Percentiles rank a stretch among this genome's conserved stretches.
Conservation (phyloP, 2,329 filamentous ascomycete genomes). For the Nemania sp. region DNA sequence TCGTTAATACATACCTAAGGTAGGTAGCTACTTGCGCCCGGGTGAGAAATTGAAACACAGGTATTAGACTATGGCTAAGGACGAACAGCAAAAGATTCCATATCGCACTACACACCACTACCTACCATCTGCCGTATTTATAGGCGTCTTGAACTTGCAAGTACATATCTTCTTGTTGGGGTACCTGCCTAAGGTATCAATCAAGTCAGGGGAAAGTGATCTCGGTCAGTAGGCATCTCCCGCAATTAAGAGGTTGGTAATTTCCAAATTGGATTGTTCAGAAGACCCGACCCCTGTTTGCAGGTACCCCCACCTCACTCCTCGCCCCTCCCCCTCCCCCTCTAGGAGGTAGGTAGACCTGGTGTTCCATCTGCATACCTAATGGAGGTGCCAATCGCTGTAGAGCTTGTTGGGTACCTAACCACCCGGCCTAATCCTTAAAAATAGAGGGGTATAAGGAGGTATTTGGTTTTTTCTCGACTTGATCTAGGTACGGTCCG, state of each 20-base stretch:
- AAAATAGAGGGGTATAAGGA: conserved; percentile 29
- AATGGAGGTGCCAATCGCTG: background rate
- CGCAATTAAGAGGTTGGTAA: background rate
- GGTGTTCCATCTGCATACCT: background rate
- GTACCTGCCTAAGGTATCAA: background rate
- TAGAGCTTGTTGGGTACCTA: conserved; percentile 3
- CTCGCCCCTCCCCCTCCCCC: conserved; percentile 1
- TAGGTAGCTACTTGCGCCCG: too few species aligned
- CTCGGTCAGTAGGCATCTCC: background rate
- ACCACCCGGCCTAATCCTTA: conserved; percentile 1
- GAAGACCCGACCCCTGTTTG: background rate
- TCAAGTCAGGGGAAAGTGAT: background rate
- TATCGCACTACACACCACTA: too few species aligned
- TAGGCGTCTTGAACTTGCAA: background rate
- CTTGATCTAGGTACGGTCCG: conserved; percentile 1
- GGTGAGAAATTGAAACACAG: too few species aligned
- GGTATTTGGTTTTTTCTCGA: background rate
- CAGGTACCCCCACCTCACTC: conserved; percentile 8
- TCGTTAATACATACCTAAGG: background rate
- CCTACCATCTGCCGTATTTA: background rate
- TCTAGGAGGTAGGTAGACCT: too few species aligned
- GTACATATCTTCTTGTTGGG: background rate
- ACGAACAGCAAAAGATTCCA: too few species aligned
- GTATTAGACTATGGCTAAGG: too few species aligned
- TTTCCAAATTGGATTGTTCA: background rate